Percentiles rank a stretch among this genome's conserved stretches.
Conservation (phyloP, 192 early-diverging fungal genomes). For the Coemansia sp. region DNA sequence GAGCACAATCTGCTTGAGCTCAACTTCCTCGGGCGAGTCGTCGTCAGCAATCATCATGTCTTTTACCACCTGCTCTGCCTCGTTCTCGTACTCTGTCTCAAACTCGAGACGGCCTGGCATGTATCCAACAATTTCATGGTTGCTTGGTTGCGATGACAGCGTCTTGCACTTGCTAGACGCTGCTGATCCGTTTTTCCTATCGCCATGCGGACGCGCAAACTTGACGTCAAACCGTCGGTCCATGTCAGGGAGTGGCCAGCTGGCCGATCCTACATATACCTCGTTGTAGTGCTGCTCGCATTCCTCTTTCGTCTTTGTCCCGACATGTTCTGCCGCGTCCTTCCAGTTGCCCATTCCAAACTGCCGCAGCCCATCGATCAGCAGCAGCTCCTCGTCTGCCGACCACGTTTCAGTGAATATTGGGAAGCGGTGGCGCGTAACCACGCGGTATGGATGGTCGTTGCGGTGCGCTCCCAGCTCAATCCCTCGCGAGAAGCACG, state of each 20-base stretch:
- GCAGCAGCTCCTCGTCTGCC: slow-evolving; percentile 91
- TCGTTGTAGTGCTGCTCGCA: slow-evolving; percentile 86
- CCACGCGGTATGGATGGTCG: slow-evolving; percentile 85
- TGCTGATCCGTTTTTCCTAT: slow-evolving; percentile 14
- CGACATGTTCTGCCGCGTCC: slow-evolving; percentile 87
- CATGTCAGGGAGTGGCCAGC: slow-evolving; percentile 86
- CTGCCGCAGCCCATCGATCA: slow-evolving; percentile 87
- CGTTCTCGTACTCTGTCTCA: slow-evolving; percentile 94
- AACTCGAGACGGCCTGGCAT: slow-evolving; percentile 97
- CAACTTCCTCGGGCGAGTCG: slow-evolving; percentile 80
- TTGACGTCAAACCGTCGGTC: slow-evolving; percentile 58
- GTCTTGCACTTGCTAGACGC: slow-evolving; percentile 53
- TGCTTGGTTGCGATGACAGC: slow-evolving; percentile 78
- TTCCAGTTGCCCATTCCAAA: slow-evolving; percentile 98
- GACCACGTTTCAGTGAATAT: slow-evolving; percentile 90
- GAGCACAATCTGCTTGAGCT: slow-evolving; percentile 83
- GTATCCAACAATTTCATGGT: slow-evolving; percentile 95
- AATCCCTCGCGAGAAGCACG: slow-evolving; percentile 82
- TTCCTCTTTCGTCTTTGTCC: slow-evolving; percentile 83
- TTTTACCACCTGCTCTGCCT: slow-evolving; percentile 90
- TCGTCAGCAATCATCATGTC: slow-evolving; percentile 89
- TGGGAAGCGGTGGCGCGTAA: slow-evolving; percentile 66
- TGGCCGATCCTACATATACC: slow-evolving; percentile 68
- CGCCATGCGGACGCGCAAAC: slow-evolving; percentile 8
- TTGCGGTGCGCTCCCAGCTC: slow-evolving; percentile 78